These are phyloP conservation scores for Yamadazyma ubonensis DNA, from an alignment of 805 yeast genomes.

Conservation along the genomic window DNA sequence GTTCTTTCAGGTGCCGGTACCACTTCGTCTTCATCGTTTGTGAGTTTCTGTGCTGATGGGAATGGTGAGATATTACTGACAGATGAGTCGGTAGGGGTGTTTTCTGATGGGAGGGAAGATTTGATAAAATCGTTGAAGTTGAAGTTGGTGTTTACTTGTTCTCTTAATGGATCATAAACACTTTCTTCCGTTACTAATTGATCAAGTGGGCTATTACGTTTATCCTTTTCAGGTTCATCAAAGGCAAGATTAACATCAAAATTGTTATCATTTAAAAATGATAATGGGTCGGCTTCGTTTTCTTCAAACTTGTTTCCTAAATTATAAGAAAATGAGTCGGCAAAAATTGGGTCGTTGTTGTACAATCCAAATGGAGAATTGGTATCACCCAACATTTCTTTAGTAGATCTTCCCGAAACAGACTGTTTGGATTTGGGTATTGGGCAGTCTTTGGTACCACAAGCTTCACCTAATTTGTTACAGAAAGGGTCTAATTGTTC, in stretches of 20 bases:
- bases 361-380: constrained; percentile 12
- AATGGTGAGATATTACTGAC: neutral
- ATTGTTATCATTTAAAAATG: constrained; percentile 47
- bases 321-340: constrained; percentile 16
- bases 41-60: neutral
- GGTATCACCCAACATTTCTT: constrained; percentile 2
- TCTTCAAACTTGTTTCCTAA: constrained; percentile 14
- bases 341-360: constrained; percentile 10
- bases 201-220: constrained; percentile 36
- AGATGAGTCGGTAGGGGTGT: neutral
- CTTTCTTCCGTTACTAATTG: constrained; percentile 56
- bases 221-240: constrained; percentile 19
- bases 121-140: constrained; percentile 40
- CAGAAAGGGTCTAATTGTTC: constrained; percentile 79
- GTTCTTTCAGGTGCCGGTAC: constrained; percentile 69
- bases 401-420: neutral
- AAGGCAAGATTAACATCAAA: constrained; percentile 59
- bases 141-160: constrained; percentile 28
- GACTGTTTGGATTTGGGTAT: constrained; percentile 47
- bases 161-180: constrained; percentile 52
- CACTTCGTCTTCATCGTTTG: constrained; percentile 30
- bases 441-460: constrained; percentile 75
- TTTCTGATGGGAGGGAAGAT: constrained; percentile 27
- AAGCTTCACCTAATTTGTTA: constrained; percentile 69
- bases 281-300: constrained; percentile 38